phyloP scores from a whole-genome alignment of 2,329 filamentous ascomycete genomes.

The Phialocephala subalpina region DNA sequence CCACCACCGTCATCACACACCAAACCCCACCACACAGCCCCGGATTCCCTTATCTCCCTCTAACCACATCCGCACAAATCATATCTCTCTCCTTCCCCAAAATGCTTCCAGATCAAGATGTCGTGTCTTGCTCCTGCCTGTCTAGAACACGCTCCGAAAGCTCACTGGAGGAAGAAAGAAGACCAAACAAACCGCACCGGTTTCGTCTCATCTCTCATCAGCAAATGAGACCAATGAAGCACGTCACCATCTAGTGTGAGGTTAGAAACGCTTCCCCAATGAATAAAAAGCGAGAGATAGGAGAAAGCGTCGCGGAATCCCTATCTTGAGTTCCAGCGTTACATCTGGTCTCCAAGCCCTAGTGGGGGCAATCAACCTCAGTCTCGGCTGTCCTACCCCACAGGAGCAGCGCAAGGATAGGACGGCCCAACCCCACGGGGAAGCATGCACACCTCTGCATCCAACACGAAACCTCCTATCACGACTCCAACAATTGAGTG shows the following conservation, averaged over 20 bases:
- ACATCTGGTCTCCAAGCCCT: neutral
- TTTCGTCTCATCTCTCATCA: neutral
- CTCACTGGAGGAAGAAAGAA: neutral
- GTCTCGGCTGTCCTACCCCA: neutral
- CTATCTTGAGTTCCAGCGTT: conserved; percentile 7
- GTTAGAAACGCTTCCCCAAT: neutral
- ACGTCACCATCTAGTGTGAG: neutral
- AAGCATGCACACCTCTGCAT: neutral
- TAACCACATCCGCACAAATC: neutral
- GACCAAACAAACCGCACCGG: neutral
- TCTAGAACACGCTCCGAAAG: neutral
- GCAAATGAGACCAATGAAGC: neutral
- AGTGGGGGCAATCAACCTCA: neutral
- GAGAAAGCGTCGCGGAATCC: neutral
- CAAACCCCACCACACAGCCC: neutral
- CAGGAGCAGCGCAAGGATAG: neutral
- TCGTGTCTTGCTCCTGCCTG: no score
- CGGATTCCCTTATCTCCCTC: conserved; percentile 6
- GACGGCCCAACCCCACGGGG: conserved; percentile 1
- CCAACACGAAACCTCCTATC: neutral
- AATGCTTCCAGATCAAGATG: neutral
- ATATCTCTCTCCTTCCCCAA: conserved; percentile 1
- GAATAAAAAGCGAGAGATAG: neutral
- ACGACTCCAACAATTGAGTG: neutral
- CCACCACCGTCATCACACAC: neutral